Percentiles rank a stretch among this genome's conserved stretches.
Conservation (phyloP, 257 asterid genomes). For the Solanum dulcamara region DNA sequence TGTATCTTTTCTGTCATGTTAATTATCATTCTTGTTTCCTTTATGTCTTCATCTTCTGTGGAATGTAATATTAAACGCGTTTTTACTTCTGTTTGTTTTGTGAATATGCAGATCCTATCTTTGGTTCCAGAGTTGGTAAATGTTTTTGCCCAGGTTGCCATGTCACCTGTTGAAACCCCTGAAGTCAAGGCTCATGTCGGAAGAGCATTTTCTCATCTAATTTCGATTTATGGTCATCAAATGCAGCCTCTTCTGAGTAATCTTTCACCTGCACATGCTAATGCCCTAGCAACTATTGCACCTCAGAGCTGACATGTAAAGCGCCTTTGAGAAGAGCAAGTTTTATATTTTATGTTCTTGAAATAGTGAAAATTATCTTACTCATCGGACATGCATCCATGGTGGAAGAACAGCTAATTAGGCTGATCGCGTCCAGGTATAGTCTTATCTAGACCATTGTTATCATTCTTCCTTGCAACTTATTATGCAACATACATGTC, state of each 20-base stretch:
- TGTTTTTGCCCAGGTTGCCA: conserved; percentile 82
- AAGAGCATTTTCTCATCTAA: conserved; percentile 84
- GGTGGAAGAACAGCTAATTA: conserved; percentile 5
- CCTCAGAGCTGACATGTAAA: conserved; percentile 53
- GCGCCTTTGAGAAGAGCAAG: neutral
- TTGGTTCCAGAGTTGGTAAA: conserved; percentile 75
- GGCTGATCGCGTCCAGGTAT: neutral
- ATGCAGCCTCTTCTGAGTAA: conserved; percentile 85
- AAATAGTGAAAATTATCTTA: neutral
- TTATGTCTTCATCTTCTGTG: neutral
- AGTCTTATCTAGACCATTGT: neutral
- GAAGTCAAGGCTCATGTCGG: conserved; percentile 78
- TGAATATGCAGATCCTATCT: conserved; percentile 51
- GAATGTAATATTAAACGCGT: neutral
- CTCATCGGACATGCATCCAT: neutral
- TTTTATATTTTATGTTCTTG: neutral
- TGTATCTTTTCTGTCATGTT: neutral
- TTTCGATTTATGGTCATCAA: conserved; percentile 76
- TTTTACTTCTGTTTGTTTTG: neutral
- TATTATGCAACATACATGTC: neutral
- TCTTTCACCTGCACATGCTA: conserved; percentile 76
- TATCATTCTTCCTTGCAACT: neutral
- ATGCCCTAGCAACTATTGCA: conserved; percentile 78
- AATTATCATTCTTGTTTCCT: neutral
- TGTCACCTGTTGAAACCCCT: conserved; percentile 69